Conservation (phyloP, 345 rosid genomes). For the Melaleuca quinquenervia region DNA sequence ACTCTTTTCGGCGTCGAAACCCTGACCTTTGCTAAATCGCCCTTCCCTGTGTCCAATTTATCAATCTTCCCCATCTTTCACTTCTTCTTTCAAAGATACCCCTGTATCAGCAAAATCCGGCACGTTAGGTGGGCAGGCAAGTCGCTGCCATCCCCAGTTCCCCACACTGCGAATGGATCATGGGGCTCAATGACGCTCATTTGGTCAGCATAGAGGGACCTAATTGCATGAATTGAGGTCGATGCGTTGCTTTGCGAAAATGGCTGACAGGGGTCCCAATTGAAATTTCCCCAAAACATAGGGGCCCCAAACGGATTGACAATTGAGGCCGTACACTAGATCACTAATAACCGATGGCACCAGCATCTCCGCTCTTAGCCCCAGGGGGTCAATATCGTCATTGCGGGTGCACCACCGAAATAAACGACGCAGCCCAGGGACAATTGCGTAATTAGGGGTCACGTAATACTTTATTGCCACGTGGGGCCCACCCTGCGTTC, state of each 20-base stretch:
- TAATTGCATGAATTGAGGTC: not conserved
- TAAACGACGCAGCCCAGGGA: not conserved
- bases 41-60: not conserved
- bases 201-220: not conserved
- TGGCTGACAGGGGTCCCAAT: not conserved
- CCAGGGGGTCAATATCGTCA: not conserved
- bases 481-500: conserved; percentile 30
- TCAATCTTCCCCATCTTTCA: not conserved
- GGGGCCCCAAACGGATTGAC: not conserved
- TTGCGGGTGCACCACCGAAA: not conserved
- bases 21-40: not conserved
- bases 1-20: not conserved
- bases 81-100: not conserved
- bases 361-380: not conserved
- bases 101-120: not conserved
- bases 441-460: not conserved
- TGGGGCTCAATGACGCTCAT: not conserved
- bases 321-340: not conserved
- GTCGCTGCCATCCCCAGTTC: not conserved
- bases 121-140: not conserved
- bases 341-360: not conserved
- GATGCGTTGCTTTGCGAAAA: not conserved
- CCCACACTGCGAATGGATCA: not conserved
- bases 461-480: conserved; percentile 2
- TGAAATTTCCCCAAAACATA: not conserved